Evolutionary conservation across 352 stramenopile genomes (phyloP).

Genomic region (Globisporangium solare): DNA sequence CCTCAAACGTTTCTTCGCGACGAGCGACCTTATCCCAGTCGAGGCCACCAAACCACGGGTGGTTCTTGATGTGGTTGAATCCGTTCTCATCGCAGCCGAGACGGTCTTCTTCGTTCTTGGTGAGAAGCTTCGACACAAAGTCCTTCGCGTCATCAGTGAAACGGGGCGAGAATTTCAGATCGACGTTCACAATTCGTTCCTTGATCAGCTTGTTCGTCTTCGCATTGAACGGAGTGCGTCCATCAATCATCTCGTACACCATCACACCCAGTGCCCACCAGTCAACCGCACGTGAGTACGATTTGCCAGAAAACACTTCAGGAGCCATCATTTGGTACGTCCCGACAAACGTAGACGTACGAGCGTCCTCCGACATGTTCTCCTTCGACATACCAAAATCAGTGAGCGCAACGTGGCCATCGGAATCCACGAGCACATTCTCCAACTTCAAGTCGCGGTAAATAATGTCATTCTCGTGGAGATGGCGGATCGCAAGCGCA

Average conservation of each 20-base stretch:
- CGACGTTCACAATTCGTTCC: constrained; percentile 79
- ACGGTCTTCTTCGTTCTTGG: constrained; percentile 89
- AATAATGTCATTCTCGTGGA: constrained; percentile 94
- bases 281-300: constrained; percentile 86
- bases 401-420: constrained; percentile 96
- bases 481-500: constrained; percentile 91
- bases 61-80: constrained; percentile 83
- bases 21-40: constrained; percentile 79
- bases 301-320: constrained; percentile 84
- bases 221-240: constrained; percentile 82
- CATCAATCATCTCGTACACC: constrained; percentile 89
- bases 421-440: constrained; percentile 95
- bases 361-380: constrained; percentile 85
- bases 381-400: constrained; percentile 99
- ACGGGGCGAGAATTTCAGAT: constrained; percentile 75
- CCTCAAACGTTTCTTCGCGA: constrained; percentile 57
- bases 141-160: constrained; percentile 83
- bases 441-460: constrained; percentile 98
- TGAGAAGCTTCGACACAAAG: constrained; percentile 88
- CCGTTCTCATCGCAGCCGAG: constrained; percentile 90
- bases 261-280: constrained; percentile 88
- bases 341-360: constrained; percentile 88
- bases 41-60: constrained; percentile 85
- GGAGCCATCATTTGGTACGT: constrained; percentile 93
- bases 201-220: constrained; percentile 86